Percentiles rank a stretch among this genome's conserved stretches.
Conservation (phyloP, 1,284 basidiomycete genomes). For the Rhodotorula sp. region DNA sequence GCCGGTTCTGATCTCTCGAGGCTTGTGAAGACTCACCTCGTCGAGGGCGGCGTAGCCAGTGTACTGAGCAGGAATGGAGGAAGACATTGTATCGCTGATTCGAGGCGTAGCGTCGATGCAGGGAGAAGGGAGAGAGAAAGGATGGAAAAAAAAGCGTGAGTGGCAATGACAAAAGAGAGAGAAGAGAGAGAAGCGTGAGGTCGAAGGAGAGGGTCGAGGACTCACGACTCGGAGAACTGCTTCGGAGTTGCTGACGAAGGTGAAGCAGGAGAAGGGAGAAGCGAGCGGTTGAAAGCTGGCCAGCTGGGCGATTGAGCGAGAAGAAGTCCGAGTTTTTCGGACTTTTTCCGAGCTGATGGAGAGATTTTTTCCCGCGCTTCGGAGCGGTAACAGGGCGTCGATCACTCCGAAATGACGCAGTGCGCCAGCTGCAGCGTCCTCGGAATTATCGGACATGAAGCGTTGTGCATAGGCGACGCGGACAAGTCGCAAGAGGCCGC, state of each 20-base stretch:
- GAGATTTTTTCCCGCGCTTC: background rate
- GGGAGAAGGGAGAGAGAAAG: too few species aligned
- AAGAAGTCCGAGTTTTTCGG: background rate
- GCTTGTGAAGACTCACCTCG: conserved; percentile 9
- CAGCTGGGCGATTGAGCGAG: background rate
- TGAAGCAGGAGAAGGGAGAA: background rate
- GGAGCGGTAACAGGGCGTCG: background rate
- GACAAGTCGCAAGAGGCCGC: too few species aligned
- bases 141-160: background rate
- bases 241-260: background rate
- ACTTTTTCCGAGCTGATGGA: background rate
- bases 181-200: background rate
- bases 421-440: too few species aligned
- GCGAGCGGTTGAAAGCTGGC: background rate
- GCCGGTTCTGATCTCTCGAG: background rate
- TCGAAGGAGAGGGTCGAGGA: background rate
- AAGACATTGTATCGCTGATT: conserved; percentile 9
- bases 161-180: background rate
- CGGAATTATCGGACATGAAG: too few species aligned
- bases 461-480: too few species aligned
- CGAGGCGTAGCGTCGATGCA: background rate
- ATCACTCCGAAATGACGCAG: too few species aligned
- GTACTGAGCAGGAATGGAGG: conserved; percentile 30
- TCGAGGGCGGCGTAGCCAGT: conserved; percentile 36
- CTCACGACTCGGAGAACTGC: background rate